Conservation (phyloP, 164 flowering plant species). For the Chimonanthus salicifolius region DNA sequence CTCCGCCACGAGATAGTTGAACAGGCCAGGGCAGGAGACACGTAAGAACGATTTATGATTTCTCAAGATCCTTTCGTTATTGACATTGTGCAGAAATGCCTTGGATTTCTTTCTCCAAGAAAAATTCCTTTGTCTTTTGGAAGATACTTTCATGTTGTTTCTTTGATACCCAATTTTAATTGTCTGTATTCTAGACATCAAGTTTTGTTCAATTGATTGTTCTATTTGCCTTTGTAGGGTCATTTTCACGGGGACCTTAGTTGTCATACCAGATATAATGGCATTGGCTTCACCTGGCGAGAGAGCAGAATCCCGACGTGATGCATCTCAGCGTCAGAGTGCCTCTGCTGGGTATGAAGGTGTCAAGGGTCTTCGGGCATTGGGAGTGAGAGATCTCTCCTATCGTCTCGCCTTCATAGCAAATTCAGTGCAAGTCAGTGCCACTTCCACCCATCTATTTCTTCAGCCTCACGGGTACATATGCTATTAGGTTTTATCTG, state of each 20-base stretch:
- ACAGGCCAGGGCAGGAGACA: conserved; percentile 98
- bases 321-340: conserved; percentile 48
- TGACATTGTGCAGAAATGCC: background rate
- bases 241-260: conserved; percentile 88
- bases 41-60: conserved; percentile 38
- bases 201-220: background rate
- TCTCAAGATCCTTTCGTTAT: background rate
- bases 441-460: background rate
- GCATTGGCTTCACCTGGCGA: conserved; percentile 97
- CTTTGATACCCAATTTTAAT: background rate
- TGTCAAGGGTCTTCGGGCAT: conserved; percentile 78
- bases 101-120: background rate
- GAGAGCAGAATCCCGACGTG: conserved; percentile 80
- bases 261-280: conserved; percentile 91
- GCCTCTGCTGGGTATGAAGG: conserved; percentile 62
- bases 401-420: conserved; percentile 95
- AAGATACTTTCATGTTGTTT: background rate
- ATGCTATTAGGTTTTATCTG: background rate
- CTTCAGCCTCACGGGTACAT: background rate
- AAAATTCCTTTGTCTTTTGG: background rate
- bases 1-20: conserved; percentile 98
- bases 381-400: conserved; percentile 96
- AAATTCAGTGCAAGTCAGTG: conserved; percentile 87
- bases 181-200: background rate
- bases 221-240: conserved; percentile 41